These are phyloP conservation scores for Dipodascus albidus DNA, from an alignment of 805 yeast genomes.

Conservation along the genomic window DNA sequence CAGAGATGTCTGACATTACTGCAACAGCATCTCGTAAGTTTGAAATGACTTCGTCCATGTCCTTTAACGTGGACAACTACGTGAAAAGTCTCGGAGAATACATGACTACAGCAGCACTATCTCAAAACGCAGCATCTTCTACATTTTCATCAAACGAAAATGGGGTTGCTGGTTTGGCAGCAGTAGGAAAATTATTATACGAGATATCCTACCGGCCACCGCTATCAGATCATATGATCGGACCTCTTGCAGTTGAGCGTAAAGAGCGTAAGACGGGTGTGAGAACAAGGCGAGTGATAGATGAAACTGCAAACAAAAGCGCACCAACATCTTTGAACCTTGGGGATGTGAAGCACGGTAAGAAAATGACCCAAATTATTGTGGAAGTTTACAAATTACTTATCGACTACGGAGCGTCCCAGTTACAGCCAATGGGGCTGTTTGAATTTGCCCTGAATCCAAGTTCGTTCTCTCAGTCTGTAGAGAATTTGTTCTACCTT, in stretches of 20 bases:
- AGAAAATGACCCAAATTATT: conserved; percentile 45
- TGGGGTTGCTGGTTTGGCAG: background rate
- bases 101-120: background rate
- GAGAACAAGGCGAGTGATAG: background rate
- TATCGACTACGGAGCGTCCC: conserved; percentile 18
- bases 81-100: background rate
- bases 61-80: background rate
- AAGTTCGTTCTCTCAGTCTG: conserved; percentile 58
- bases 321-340: conserved; percentile 41
- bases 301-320: conserved; percentile 20
- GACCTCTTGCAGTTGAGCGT: conserved; percentile 56
- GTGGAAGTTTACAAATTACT: conserved; percentile 38
- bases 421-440: conserved; percentile 36
- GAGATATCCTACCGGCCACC: conserved; percentile 32
- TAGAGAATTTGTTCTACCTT: conserved; percentile 75
- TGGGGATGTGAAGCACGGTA: conserved; percentile 40
- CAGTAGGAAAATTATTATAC: conserved; percentile 4
- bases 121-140: background rate
- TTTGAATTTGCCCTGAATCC: conserved; percentile 68
- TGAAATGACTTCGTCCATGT: background rate
- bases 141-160: background rate
- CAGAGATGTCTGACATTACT: conserved; percentile 1
- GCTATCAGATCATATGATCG: conserved; percentile 51
- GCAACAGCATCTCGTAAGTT: background rate
- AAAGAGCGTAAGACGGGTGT: conserved; percentile 21